Percentiles rank a stretch among this genome's conserved stretches.
phyloP scores from a whole-genome alignment of 805 yeast species.

The Metschnikowia reukaufii region DNA sequence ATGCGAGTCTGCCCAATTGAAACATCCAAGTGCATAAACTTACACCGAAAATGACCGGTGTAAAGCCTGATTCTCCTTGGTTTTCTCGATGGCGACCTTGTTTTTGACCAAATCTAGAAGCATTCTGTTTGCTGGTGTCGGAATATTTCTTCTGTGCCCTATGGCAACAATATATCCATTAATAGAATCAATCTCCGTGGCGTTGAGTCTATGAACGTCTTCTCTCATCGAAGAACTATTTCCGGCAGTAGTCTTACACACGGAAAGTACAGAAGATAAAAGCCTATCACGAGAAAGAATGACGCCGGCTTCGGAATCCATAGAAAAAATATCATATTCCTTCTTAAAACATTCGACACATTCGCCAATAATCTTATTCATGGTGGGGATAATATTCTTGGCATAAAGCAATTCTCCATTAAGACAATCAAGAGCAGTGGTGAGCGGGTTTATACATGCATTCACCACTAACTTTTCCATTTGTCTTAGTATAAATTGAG shows the following conservation, averaged over 20 bases:
- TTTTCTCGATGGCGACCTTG: slow-evolving; percentile 32
- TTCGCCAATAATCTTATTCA: slow-evolving; percentile 47
- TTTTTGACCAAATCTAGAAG: slow-evolving; percentile 48
- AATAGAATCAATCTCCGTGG: slow-evolving; percentile 77
- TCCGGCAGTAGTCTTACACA: slow-evolving; percentile 41
- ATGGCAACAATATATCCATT: slow-evolving; percentile 73
- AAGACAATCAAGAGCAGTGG: slow-evolving; percentile 71
- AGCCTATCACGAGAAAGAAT: slow-evolving; percentile 36
- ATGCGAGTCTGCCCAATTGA: slow-evolving; percentile 18
- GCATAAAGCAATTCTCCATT: slow-evolving; percentile 70
- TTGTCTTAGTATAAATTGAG: slow-evolving; percentile 54
- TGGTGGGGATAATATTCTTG: slow-evolving; percentile 30
- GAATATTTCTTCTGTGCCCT: slow-evolving; percentile 46
- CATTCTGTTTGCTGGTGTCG: slow-evolving; percentile 47
- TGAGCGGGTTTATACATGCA: slow-evolving; percentile 79
- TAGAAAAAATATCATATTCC: slow-evolving; percentile 26
- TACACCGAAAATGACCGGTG: slow-evolving; percentile 2
- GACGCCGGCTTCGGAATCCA: slow-evolving; percentile 31
- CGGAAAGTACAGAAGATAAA: slow-evolving; percentile 34
- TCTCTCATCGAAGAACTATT: slow-evolving; percentile 74
- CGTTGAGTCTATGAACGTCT: slow-evolving; percentile 55
- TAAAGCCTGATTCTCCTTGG: slow-evolving; percentile 23
- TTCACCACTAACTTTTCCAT: slow-evolving; percentile 77
- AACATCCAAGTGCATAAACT: background rate
- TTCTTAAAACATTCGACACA: slow-evolving; percentile 41